Conservation (phyloP, 345 rosid genomes). For the Heritiera littoralis region DNA sequence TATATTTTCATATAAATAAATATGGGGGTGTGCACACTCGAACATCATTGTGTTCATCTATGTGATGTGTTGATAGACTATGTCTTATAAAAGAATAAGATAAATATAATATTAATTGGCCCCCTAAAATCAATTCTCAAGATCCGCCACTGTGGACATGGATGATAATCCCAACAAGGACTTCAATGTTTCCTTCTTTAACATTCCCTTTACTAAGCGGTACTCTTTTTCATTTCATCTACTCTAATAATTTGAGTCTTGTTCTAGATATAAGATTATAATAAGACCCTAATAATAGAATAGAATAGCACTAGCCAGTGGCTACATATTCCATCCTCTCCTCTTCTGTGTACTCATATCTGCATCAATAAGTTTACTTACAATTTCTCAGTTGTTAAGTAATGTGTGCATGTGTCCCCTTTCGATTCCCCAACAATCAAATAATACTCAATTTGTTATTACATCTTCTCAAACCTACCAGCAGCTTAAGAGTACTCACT, state of each 20-base stretch:
- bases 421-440: not conserved
- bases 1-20: too few species aligned
- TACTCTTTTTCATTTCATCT: conserved; percentile 16
- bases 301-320: not conserved
- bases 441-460: not conserved
- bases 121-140: too few species aligned
- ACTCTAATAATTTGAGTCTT: not conserved
- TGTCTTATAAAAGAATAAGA: too few species aligned
- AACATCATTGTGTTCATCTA: too few species aligned
- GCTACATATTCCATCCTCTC: not conserved
- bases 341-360: not conserved
- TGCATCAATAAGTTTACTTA: not conserved
- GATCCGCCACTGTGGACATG: not conserved
- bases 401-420: not conserved
- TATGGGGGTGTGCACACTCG: too few species aligned
- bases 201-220: conserved; percentile 81
- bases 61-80: too few species aligned
- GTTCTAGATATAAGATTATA: too few species aligned
- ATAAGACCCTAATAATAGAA: not conserved
- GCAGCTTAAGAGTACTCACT: conserved; percentile 76
- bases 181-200: conserved; percentile 78
- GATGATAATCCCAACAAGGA: conserved; percentile 89
- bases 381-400: too few species aligned
- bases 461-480: not conserved
- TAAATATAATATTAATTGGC: too few species aligned